A percentile compares a stretch with the other conserved stretches of the same genome.
phyloP scores from a whole-genome alignment of 352 stramenopile genomes.

The Globisporangium lucens region DNA sequence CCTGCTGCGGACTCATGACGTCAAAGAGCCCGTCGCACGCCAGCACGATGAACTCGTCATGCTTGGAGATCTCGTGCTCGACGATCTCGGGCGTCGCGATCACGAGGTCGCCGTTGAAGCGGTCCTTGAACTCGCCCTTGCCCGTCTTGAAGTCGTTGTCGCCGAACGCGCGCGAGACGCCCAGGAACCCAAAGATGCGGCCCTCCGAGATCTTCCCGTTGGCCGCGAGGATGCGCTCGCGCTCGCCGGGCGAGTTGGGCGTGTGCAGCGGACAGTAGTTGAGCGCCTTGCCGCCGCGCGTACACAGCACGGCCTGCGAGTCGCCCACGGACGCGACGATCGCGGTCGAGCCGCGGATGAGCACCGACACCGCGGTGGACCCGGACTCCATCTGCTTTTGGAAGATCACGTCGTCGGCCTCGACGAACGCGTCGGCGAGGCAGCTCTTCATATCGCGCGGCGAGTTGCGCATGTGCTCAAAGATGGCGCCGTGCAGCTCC shows the following conservation, averaged over 20 bases:
- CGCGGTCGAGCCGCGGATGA: conserved; percentile 49
- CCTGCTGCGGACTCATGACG: conserved; percentile 77
- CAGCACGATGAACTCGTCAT: conserved; percentile 82
- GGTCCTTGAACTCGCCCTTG: conserved; percentile 72
- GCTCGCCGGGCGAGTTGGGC: conserved; percentile 61
- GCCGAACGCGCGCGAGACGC: conserved; percentile 79
- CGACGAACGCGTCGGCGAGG: conserved; percentile 47
- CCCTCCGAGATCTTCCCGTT: conserved; percentile 83
- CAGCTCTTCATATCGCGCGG: conserved; percentile 29
- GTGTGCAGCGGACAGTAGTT: conserved; percentile 71
- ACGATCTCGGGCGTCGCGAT: conserved; percentile 68
- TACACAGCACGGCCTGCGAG: conserved; percentile 76
- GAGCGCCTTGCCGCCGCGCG: conserved; percentile 38
- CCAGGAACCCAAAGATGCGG: conserved; percentile 81
- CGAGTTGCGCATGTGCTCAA: conserved; percentile 42
- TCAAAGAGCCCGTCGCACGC: conserved; percentile 85
- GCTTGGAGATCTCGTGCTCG: conserved; percentile 38
- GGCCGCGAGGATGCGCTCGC: conserved; percentile 73
- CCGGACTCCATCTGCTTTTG: conserved; percentile 65
- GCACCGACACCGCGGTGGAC: conserved; percentile 62
- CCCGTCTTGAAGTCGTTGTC: conserved; percentile 87
- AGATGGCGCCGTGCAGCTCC: conserved; percentile 60
- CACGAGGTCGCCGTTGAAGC: conserved; percentile 82
- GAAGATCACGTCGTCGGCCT: conserved; percentile 75
- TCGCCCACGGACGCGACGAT: conserved; percentile 74